phyloP scores from a whole-genome alignment of 257 asterid genomes.

The Salvia splendens region DNA sequence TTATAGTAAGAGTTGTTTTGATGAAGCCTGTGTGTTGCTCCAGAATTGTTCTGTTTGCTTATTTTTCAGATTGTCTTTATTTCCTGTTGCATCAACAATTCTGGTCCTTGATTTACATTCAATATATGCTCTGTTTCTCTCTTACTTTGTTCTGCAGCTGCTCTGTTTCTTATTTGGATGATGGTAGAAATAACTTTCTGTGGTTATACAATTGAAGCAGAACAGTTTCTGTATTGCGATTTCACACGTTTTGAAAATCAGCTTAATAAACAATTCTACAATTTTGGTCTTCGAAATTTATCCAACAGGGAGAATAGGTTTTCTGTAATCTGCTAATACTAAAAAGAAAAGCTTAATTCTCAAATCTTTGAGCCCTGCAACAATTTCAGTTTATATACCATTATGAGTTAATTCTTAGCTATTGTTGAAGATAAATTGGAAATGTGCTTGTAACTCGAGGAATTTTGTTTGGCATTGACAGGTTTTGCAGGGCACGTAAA shows the following conservation, averaged over 20 bases:
- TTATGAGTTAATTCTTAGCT: slow-evolving; percentile 7
- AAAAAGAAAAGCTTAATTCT: slow-evolving; percentile 10
- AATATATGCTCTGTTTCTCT: background rate
- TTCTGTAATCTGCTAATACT: slow-evolving; percentile 1
- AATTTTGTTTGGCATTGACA: slow-evolving; percentile 34
- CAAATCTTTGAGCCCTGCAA: background rate
- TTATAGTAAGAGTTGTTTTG: slow-evolving; percentile 11
- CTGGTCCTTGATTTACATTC: slow-evolving; percentile 14
- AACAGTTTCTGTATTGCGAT: background rate
- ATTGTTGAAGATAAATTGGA: background rate
- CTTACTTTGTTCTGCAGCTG: no score
- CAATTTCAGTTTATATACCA: background rate
- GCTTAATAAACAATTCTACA: background rate
- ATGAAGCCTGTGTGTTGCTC: slow-evolving; percentile 21
- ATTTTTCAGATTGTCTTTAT: background rate
- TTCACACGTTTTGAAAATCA: slow-evolving; percentile 1
- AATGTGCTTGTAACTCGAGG: slow-evolving; percentile 17
- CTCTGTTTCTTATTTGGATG: background rate
- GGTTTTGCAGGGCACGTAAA: slow-evolving; percentile 51
- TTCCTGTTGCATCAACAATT: slow-evolving; percentile 6
- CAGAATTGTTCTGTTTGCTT: slow-evolving; percentile 2
- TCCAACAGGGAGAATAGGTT: background rate
- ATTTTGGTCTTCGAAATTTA: background rate
- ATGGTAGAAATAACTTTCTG: background rate
- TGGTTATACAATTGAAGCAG: background rate